Evolutionary conservation across 768 basidiomycete species (phyloP), one percentile per base, ranked within the genome.

Genomic region (Suillus spraguei): DNA sequence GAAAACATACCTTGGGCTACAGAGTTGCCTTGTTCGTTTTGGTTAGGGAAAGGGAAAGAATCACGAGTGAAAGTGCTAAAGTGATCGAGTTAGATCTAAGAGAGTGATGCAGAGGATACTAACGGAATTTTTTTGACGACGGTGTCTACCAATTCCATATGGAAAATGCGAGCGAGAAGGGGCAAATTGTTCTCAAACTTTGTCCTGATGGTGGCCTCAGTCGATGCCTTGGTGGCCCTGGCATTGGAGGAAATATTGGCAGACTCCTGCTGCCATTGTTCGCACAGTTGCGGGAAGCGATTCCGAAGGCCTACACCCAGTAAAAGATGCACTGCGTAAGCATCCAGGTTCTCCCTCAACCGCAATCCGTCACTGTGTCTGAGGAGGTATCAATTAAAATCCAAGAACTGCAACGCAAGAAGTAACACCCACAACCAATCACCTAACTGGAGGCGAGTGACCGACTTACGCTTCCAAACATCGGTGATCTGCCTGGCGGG

Each of bases 291-390:
- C 1, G 61, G 68, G 39, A 69, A 78, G 10, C 76, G 71, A 28
- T 60, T 67, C 10, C 60, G 52, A 0, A 81, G 71, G 1, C 78
- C 81, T 1, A 53, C 41, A 20, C 10, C 36, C 33, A 75, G 59
- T 8, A 82, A 65, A 0, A 75, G 71, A 7, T 41, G 63, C 0
- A 81, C 8, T 0, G 69, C 68, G 1, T 72, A 68, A 1, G 72
- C 73, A 7, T 66, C 64, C 17, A 79, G n/a, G 5, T 64, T 59
- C n/a, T 72, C 68, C 1, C 22, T 65, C 22, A 80, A 6, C 5
- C 60, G 46, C 17, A 80, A 62, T 14, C 59, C 58, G 46, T 74
- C 74, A 1, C 54, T 63, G 16, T 22, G 17, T 38, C 78, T 78
- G 5, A 14, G 14, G 20, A 41, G 2, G 24, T 9, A 59, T 60